phyloP scores from a whole-genome alignment of 192 early-diverging fungal species.

The Backusella tuberculispora region DNA sequence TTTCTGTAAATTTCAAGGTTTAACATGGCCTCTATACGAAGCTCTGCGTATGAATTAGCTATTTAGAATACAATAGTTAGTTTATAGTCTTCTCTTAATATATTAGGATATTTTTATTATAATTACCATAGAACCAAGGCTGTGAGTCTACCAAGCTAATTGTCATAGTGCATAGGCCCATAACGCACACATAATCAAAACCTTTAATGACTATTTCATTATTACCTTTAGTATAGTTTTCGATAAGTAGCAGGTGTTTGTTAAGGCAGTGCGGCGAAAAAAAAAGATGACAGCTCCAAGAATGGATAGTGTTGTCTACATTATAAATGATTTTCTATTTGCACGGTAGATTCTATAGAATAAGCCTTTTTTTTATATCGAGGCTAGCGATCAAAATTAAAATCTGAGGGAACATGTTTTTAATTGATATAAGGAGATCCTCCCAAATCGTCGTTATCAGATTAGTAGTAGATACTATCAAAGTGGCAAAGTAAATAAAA shows the following conservation, averaged over 20 bases:
- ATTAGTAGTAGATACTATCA: not conserved
- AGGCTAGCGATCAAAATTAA: not conserved
- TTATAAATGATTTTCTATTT: not conserved
- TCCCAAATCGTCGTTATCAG: not conserved
- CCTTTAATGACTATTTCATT: not conserved
- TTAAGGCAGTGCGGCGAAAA: slow-evolving; percentile 30
- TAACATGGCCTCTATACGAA: slow-evolving; percentile 24
- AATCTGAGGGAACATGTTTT: not conserved
- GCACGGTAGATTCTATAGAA: not conserved
- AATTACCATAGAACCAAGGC: slow-evolving; percentile 30
- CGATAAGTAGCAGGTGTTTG: slow-evolving; percentile 32
- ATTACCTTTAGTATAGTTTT: slow-evolving; percentile 15
- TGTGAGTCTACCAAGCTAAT: slow-evolving; percentile 41
- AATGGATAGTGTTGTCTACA: not conserved
- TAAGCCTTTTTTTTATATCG: not conserved
- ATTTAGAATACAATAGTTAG: not conserved
- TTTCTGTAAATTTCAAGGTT: slow-evolving; percentile 65
- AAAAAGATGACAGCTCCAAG: slow-evolving; percentile 29
- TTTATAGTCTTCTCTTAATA: not conserved
- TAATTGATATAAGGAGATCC: not conserved
- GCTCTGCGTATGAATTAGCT: slow-evolving; percentile 31
- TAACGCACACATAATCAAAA: not conserved
- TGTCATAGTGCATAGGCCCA: slow-evolving; percentile 9
- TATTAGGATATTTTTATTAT: not conserved
- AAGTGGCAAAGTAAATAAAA: not conserved